Evolutionary conservation across 768 basidiomycete genomes (phyloP).

Genomic region (Pleurotus giganteus): DNA sequence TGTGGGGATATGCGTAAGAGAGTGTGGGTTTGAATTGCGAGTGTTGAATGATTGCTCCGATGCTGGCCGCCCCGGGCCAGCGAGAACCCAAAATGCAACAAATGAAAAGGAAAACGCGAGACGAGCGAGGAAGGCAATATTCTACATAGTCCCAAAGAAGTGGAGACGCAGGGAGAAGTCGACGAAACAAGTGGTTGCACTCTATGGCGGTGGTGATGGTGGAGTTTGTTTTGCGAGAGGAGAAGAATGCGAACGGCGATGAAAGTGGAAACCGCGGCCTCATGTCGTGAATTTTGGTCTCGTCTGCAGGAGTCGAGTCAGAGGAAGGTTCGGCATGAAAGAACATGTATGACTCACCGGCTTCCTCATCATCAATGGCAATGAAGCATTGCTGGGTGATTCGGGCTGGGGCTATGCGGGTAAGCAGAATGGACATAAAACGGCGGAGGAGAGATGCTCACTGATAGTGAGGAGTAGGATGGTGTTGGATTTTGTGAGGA

Average conservation of each 20-base stretch:
- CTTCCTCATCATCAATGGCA: conserved; percentile 58
- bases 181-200: background rate
- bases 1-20: background rate
- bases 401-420: conserved; percentile 25
- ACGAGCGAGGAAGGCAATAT: background rate
- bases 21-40: background rate
- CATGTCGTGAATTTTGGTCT: conserved; percentile 6
- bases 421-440: conserved; percentile 10
- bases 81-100: background rate
- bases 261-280: background rate
- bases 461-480: conserved; percentile 34
- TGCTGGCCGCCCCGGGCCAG: background rate
- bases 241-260: background rate
- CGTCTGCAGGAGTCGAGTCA: background rate
- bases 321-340: background rate
- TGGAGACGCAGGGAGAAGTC: background rate
- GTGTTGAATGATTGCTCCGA: background rate
- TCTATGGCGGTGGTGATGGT: too few relatives aligned
- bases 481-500: conserved; percentile 31
- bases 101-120: background rate
- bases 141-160: too few relatives aligned
- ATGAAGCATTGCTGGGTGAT: conserved; percentile 32
- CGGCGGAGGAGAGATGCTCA: conserved; percentile 19
- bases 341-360: conserved; percentile 30
- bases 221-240: background rate